Evolutionary conservation across 345 rosid species (phyloP), one percentile per base, ranked within the genome.

Genomic region (Gossypium arboreum): DNA sequence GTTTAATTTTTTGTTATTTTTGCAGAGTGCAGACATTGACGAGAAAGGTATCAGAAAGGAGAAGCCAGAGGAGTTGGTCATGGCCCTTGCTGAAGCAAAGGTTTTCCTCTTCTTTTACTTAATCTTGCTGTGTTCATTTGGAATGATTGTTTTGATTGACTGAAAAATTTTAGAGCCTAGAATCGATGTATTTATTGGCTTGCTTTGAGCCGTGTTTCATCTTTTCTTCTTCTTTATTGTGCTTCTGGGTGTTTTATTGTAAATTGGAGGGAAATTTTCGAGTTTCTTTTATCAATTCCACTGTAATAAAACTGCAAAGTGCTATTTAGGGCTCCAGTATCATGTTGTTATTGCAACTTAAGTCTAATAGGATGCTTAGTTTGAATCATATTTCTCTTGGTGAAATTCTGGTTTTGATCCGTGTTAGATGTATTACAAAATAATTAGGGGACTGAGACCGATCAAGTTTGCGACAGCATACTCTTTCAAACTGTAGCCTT

Each of bases 1-100:
- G 71, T 22, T 22, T 43, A 51, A 52, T 57, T 54, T 56, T 34
- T 62, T 34, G 11, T 48, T 47, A 43, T 24, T 10, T 44, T 47
- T 59, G 66, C 79, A 92, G 98, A 88, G 87, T 84, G 98, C 97
- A 78, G 97, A 91, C 77, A 92, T 94, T 80, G 98, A 94, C 73
- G 98, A 94, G 81, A 91, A 91, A 71, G 51, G 67, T 66, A 91
- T 92, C 57, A 88, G 98, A 17, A 88, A 84, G 71, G 64, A 59
- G 71, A 89, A 83, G 60, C 97, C 98, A 4, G 97, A 92, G 75
- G 97, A 94, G 34, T 83, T 94, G 84, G 98, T 92, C 17, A 82
- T 89, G 83, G 89, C 97, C 77, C 84, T 94, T 71, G 98, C 98
- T 51, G 97, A 94, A 85, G 98, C 97, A 27, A 92, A 94, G 97